A percentile compares a stretch with the other conserved stretches of the same genome.
Conservation (phyloP, 345 rosid genomes). For the Firmiana major region DNA sequence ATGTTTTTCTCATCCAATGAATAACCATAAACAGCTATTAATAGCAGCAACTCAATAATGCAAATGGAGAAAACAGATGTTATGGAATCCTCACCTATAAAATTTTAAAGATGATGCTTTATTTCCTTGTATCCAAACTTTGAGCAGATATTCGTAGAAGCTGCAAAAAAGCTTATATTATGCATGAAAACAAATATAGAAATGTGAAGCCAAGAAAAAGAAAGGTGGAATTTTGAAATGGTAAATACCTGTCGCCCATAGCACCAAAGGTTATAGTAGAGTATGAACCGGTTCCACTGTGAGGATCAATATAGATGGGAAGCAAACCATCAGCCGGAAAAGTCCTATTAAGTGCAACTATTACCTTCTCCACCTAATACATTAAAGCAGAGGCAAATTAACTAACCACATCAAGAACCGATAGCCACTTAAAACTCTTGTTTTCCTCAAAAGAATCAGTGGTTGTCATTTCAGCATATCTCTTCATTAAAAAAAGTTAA, state of each 20-base stretch:
- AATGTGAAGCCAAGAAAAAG: background rate
- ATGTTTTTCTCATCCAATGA: background rate
- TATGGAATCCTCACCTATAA: conserved; percentile 57
- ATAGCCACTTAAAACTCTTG: background rate
- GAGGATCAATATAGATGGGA: conserved; percentile 79
- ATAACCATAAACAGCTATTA: background rate
- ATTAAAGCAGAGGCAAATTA: background rate
- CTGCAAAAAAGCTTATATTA: conserved; percentile 31
- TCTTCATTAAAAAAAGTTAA: background rate
- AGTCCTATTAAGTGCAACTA: conserved; percentile 59
- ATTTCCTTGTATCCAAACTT: conserved; percentile 97
- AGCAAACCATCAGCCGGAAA: conserved; percentile 94
- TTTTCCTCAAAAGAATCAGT: background rate
- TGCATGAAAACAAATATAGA: background rate
- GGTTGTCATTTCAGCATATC: background rate
- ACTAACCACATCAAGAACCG: background rate
- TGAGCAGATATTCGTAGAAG: conserved; percentile 96
- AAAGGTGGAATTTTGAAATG: background rate
- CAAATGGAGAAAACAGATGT: background rate
- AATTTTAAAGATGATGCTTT: conserved; percentile 66
- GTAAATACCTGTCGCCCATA: conserved; percentile 92
- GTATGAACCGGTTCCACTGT: conserved; percentile 51
- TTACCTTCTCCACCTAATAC: conserved; percentile 80
- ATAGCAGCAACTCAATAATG: background rate
- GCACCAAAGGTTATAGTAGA: conserved; percentile 94